Evolutionary conservation across 2,329 filamentous ascomycete species (phyloP).

Genomic region (Alternaria alternata): DNA sequence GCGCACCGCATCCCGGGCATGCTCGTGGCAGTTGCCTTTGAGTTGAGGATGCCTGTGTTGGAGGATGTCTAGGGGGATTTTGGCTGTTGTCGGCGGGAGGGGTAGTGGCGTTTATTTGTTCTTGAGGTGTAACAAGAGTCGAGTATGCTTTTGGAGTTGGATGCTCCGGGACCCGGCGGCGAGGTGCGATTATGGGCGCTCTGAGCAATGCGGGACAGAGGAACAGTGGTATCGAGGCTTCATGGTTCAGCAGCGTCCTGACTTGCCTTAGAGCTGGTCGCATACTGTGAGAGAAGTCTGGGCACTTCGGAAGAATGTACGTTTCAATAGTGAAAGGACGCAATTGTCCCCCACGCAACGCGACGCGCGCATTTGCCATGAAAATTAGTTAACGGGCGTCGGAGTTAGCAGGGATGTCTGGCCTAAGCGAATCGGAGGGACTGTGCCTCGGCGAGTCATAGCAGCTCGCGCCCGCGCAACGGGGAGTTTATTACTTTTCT

Average conservation of each 20-base stretch:
- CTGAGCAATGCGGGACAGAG: conserved; percentile 47
- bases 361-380: conserved; percentile 21
- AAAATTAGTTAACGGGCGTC: conserved; percentile 29
- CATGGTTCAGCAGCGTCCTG: conserved; percentile 36
- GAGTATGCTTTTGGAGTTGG: conserved; percentile 32
- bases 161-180: conserved; percentile 14
- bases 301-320: not conserved
- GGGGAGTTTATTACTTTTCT: conserved; percentile 33
- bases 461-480: conserved; percentile 25
- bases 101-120: conserved; percentile 23
- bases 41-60: conserved; percentile 7
- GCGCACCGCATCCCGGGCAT: conserved; percentile 71
- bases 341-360: conserved; percentile 2
- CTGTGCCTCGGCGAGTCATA: conserved; percentile 19
- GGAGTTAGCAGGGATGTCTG: conserved; percentile 22
- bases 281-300: conserved; percentile 34
- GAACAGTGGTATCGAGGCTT: conserved; percentile 41
- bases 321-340: not conserved
- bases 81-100: conserved; percentile 16
- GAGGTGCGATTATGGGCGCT: conserved; percentile 16
- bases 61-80: not conserved
- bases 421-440: conserved; percentile 27
- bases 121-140: conserved; percentile 27
- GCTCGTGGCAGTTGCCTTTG: conserved; percentile 56
- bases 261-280: conserved; percentile 42